Base-by-base conservation (phyloP, 2,329 filamentous ascomycete genomes). In the Diaporthe australafricana region DNA sequence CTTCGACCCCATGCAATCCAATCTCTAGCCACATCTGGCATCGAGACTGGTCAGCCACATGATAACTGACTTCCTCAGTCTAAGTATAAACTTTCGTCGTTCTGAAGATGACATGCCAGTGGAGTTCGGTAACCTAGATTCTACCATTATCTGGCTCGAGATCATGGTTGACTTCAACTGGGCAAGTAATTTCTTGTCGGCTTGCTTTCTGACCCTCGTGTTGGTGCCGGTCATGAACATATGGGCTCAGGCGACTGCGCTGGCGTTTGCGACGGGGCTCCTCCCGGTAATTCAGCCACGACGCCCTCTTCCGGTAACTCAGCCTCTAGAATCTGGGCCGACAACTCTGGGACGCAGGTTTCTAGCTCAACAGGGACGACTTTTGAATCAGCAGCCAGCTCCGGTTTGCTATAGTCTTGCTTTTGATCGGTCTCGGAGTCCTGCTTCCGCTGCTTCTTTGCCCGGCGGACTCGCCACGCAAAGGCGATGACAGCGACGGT, bases 271-370 rank as follows among this genome's bases (percentile, higher is more conserved):
- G 56, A 45, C 14, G 20, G 16, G n/a, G 40, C 16, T 1, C 27
- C 30, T 14, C 1, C 56, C 12, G 56, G 38, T 12, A 62, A 30
- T 14, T 62, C 56, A 27, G 56, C 56, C 56, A 47, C 42, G 32
- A 62, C 30, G 56, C 56, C 56, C 7, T 62, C 56, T 30, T 45
- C 56, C 27, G 56, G 38, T 5, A 62, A 7, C 25, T 62, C 56
- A n/a, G 56, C 38, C 14, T n/a, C 56, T 32, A 47, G 40, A 47
- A 47, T 62, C 25, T 62, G 38, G 25, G 56, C 56, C 25, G 56
- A 14, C 12, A 62, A 27, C 38, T 62, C 56, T 47, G 38, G 12
- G 25, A 11, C 4, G 56, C 56, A 4, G 9, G 38, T 47, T 6
- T 47, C 56, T 20, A 62, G 40, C 56, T 62, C 56, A 47, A 17